phyloP scores from a whole-genome alignment of 108 stramenopile genomes.

The Skeletonema potamos region DNA sequence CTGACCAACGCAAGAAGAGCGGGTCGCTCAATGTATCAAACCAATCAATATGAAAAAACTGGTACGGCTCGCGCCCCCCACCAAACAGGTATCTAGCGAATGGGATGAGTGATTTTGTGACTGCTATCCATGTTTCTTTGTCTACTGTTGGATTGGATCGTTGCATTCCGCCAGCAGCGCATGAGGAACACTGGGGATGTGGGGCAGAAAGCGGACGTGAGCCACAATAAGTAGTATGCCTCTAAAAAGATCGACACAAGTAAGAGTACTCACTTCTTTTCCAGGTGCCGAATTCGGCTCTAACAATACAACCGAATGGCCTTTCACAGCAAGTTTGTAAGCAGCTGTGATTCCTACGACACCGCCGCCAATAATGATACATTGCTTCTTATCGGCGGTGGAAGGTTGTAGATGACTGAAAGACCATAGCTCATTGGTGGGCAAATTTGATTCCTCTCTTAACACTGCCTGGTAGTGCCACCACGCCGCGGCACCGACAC shows the following conservation, averaged over 20 bases:
- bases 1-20: constrained; percentile 33
- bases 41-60: constrained; percentile 42
- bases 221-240: too few species aligned
- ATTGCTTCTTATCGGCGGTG: constrained; percentile 17
- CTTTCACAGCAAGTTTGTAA: constrained; percentile 31
- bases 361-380: constrained; percentile 42
- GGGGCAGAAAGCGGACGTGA: too few species aligned
- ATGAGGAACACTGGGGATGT: not conserved
- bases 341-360: constrained; percentile 45
- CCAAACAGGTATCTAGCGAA: not conserved
- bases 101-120: constrained; percentile 14
- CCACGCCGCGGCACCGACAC: not conserved
- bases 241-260: not conserved
- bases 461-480: not conserved
- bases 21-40: constrained; percentile 25
- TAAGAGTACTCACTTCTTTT: constrained; percentile 42
- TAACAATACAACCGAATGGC: constrained; percentile 26
- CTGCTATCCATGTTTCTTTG: constrained; percentile 31
- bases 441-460: not conserved
- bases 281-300: constrained; percentile 21
- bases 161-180: constrained; percentile 33
- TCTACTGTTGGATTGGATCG: constrained; percentile 43
- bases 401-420: not conserved
- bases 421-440: not conserved
- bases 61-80: constrained; percentile 7